These are phyloP conservation scores for Raphidocelis subcapitata DNA, from an alignment of 139 green algal species.

Conservation along the genomic window DNA sequence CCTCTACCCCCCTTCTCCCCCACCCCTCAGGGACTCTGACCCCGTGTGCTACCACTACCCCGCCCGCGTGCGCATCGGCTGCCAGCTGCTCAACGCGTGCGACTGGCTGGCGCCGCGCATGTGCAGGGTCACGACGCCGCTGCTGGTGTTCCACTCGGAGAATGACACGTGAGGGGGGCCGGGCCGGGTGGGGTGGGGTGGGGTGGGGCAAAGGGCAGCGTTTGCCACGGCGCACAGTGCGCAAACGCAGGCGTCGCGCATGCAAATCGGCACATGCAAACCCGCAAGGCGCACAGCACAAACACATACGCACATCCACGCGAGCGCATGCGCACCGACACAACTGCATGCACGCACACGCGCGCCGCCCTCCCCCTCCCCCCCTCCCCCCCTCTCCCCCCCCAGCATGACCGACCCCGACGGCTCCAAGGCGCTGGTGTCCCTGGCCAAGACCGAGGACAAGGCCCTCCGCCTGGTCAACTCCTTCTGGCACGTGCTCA, in stretches of 20 bases:
- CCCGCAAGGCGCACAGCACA: no score
- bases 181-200: not conserved
- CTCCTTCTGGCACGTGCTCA: constrained; percentile 69
- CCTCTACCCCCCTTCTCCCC: no score
- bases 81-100: not conserved
- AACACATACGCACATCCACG: no score
- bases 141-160: constrained; percentile 62
- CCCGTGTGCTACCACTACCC: constrained; percentile 23
- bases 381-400: no score
- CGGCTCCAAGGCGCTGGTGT: constrained; percentile 48
- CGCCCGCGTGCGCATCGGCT: not conserved
- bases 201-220: not conserved
- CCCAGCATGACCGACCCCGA: constrained; percentile 55
- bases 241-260: no score
- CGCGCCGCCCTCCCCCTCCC: no score
- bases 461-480: constrained; percentile 62
- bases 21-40: no score
- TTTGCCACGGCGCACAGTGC: no score
- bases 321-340: no score
- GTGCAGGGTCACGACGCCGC: not conserved
- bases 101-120: not conserved
- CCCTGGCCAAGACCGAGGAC: constrained; percentile 42
- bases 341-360: no score
- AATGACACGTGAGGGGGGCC: constrained; percentile 45
- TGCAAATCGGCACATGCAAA: no score